Percentiles rank a stretch among this genome's conserved stretches.
Evolutionary conservation across 208 protist species (phyloP).

Genomic region (Acanthamoeba healyi): DNA sequence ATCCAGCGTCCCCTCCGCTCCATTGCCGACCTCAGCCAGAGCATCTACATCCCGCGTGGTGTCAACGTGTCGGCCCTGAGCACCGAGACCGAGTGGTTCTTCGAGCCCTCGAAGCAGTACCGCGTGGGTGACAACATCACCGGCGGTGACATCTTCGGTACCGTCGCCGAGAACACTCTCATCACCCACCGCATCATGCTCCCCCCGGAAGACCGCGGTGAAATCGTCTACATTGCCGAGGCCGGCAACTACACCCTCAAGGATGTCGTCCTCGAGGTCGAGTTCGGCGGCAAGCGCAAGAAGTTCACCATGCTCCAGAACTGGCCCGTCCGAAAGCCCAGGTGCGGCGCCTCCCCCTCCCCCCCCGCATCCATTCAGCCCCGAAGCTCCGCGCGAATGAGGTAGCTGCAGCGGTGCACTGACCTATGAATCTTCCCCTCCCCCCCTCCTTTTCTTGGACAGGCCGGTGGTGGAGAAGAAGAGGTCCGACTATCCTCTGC

Average conservation of each 20-base stretch:
- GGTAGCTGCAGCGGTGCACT: too few species aligned
- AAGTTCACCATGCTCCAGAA: conserved; percentile 96
- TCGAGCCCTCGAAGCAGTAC: conserved; percentile 89
- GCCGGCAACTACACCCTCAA: conserved; percentile 84
- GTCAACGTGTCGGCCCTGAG: conserved; percentile 97
- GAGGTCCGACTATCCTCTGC: conserved; percentile 96
- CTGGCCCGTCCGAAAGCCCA: conserved; percentile 97
- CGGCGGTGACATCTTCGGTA: conserved; percentile 97
- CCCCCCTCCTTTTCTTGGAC: not conserved
- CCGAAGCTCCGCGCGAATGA: too few species aligned
- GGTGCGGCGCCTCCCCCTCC: conserved; percentile 89
- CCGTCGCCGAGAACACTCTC: conserved; percentile 97
- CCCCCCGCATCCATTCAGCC: not conserved
- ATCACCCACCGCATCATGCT: conserved; percentile 98
- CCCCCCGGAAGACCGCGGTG: conserved; percentile 90
- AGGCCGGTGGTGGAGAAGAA: conserved; percentile 96
- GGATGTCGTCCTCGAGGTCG: conserved; percentile 71
- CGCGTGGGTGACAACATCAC: conserved; percentile 97
- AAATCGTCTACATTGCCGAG: conserved; percentile 79
- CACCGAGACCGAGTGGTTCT: conserved; percentile 96
- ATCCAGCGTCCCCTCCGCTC: conserved; percentile 99
- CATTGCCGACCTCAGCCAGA: conserved; percentile 96
- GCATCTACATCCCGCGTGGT: conserved; percentile 99
- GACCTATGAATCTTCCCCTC: too few species aligned
- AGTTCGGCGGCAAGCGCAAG: conserved; percentile 88